Evolutionary conservation across 257 asterid genomes (phyloP), one percentile per base, ranked within the genome.

Genomic region (Lithospermum erythrorhizon): DNA sequence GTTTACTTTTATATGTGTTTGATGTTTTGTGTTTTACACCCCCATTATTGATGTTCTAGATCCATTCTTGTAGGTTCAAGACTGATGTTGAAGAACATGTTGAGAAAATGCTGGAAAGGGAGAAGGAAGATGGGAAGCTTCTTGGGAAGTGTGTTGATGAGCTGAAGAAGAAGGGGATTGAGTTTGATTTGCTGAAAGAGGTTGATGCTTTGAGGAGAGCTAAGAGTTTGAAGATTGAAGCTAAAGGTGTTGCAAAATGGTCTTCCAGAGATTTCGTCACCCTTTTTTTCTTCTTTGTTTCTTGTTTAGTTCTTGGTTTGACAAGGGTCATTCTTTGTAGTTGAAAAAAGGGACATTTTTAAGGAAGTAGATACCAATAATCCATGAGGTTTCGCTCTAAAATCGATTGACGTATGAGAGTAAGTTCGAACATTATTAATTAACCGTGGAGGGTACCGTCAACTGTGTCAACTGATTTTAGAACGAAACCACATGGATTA

Each of bases 171-270:
- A 88, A 91, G 6, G 96, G 98, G 0, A 51, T 70, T 21, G 98
- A 88, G 51, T 91, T 91, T 57, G 95, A 88, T 76, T 58, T 91
- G 85, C 56, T 88, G 55, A 91, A 83, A 71, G 98, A 91, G 71
- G 98, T 91, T 0, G 96, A 91, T 59, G 97, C 95, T 0, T 80
- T 88, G 6, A 72, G 98, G 57, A 68, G 98, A 71, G 98, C 98
- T 0, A 91, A 88, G 87, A 91, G 96, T 52, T 70, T 91, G 80
- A 75, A 94, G 56, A 86, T 84, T 27, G 96, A 84, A 48, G 63
- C 82, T 0, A 81, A 73, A 45, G 78, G 70, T 4, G 89, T 79
- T 16, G 32, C 72, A 65, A 86, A 76, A 69, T 91, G 98, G 97
- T 86, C 95, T 6, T 71, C 75, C 9, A 71, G 95, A 73, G 98